Base-by-base conservation (phyloP, 2,329 filamentous ascomycete genomes). In the Cadophora sp. region DNA sequence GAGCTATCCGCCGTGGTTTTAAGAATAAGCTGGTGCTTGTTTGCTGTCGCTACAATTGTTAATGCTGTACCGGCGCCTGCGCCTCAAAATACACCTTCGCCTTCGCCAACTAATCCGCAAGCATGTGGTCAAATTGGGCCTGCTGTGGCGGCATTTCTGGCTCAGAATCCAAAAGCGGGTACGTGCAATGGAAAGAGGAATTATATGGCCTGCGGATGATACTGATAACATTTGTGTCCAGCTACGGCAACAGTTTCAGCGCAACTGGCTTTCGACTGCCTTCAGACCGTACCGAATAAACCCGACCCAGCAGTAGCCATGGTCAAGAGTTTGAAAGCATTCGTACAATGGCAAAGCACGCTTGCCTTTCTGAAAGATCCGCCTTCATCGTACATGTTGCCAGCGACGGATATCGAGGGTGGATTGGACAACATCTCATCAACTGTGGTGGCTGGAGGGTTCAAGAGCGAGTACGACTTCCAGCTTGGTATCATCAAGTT, bases 291-390 rank as follows among this genome's bases (percentile, higher is more conserved):
- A 13, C 70, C 70, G 22, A 20, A 70, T 16, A 64, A 68, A 48
- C 50, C 53, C 20, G 64, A 68, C 5, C 64, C 62, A 24, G 67
- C 70, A 6, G 64, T 56, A 2, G 66, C 45, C 27, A 64, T 67
- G 48, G 43, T 71, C 24, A 68, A 72, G 48, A 67, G 65, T 27
- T 51, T 70, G 22, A 64, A 66, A 41, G 66, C 69, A 30, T 71
- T 61, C 43, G 56, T 67, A 9, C 64, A 69, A 30, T 69, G 64
- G 36, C 66, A 66, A 47, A 71, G 69, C 55, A 73, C 70, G 24
- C 47, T 71, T 4, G 63, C 68, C n/a, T 67, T 50, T 18, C 30
- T 67, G 36, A 67, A 67, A 45, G 75, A 83, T 58, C 71, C 69
- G 1, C 71, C 71, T 2, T 9, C 50, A 65, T 65, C 62, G 1